Evolutionary conservation across 2,329 filamentous ascomycete genomes (phyloP).

Genomic region (Coniochaeta sp.): DNA sequence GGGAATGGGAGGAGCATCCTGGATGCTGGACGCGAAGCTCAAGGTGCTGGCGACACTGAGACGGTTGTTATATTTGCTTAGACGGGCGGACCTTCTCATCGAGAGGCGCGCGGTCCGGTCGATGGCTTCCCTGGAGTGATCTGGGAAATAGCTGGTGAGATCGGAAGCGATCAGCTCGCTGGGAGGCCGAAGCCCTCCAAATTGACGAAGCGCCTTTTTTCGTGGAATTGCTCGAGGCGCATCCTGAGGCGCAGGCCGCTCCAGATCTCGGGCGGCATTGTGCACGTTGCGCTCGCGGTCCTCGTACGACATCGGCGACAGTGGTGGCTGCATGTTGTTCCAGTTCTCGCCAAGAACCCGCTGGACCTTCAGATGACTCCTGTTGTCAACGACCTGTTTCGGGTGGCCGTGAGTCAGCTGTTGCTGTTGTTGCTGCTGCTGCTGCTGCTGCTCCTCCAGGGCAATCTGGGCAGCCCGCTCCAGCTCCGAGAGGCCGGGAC

Average conservation of each 20-base stretch:
- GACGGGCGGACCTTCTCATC: slow-evolving; percentile 78
- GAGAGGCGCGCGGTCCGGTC: slow-evolving; percentile 92
- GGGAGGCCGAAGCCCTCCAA: slow-evolving; percentile 86
- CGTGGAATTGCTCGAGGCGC: slow-evolving; percentile 31
- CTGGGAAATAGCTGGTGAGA: slow-evolving; percentile 93
- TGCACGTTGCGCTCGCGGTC: slow-evolving; percentile 63
- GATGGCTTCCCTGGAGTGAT: slow-evolving; percentile 88
- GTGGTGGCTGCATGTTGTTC: slow-evolving; percentile 73
- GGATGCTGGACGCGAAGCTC: slow-evolving; percentile 86
- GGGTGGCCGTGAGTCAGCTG: slow-evolving; percentile 63
- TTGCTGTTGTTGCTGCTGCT: slow-evolving; percentile 78
- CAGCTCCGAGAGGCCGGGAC: slow-evolving; percentile 81
- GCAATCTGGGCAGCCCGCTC: slow-evolving; percentile 84
- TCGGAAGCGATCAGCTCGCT: slow-evolving; percentile 98
- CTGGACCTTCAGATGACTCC: slow-evolving; percentile 81
- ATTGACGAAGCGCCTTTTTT: slow-evolving; percentile 60
- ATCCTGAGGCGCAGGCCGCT: slow-evolving; percentile 46
- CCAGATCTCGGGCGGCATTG: slow-evolving; percentile 50
- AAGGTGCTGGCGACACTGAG: slow-evolving; percentile 90
- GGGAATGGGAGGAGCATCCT: slow-evolving; percentile 89
- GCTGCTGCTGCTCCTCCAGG: slow-evolving; percentile 77
- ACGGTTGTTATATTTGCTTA: slow-evolving; percentile 88
- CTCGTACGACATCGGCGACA: slow-evolving; percentile 71
- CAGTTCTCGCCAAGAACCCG: slow-evolving; percentile 84
- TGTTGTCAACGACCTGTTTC: slow-evolving; percentile 58